Base-by-base conservation (phyloP, 2,329 filamentous ascomycete species). In the Aureobasidium sp. region DNA sequence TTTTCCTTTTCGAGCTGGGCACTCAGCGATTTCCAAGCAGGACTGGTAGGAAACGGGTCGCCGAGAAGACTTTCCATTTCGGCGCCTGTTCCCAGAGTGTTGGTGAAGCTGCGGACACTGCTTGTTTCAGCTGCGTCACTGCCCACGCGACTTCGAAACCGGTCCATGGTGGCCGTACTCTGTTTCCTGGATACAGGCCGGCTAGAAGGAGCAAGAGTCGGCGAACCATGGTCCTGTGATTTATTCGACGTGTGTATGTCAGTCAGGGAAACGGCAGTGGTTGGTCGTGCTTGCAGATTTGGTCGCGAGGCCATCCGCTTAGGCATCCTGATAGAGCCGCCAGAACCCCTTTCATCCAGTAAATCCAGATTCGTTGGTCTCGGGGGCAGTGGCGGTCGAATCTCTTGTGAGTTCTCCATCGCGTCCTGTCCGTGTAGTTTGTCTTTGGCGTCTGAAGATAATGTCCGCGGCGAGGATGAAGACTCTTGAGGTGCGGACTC, bases 1-100 rank as follows among this genome's bases (percentile, higher is more conserved):
- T 58, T 57, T 37, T 85, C 78, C 34, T 63, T 64, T 25, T 83
- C 80, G 5, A 84, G 80, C 68, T 88, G 87, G 20, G 84, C 81
- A 57, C 82, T 83, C 29, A 91, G 76, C 55, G 88, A 76, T 66
- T 82, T 82, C 84, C 89, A 90, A 4, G 88, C 86, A 20, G 85
- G 81, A 69, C 63, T 81, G 81, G 66, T 84, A 70, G n/a, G 73
- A 83, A 39, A 87, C 75, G 27, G 89, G 45, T 90, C 89, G 11
- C 85, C 86, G 49, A 96, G 82, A 22, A 97, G 79, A 70, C 92
- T 96, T 64, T 91, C 91, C 29, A 90, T 83, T 67, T 97, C 91
- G 3, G 85, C 86, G 0, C 81, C 81, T 20, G 80, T 82, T 42
- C 81, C 86, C 75, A 81, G 77, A 6, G 82, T 87, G 0, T 86